Evolutionary conservation across 2,329 filamentous ascomycete genomes (phyloP), one percentile per base, ranked within the genome.

Genomic region (Simplicillium sp.): DNA sequence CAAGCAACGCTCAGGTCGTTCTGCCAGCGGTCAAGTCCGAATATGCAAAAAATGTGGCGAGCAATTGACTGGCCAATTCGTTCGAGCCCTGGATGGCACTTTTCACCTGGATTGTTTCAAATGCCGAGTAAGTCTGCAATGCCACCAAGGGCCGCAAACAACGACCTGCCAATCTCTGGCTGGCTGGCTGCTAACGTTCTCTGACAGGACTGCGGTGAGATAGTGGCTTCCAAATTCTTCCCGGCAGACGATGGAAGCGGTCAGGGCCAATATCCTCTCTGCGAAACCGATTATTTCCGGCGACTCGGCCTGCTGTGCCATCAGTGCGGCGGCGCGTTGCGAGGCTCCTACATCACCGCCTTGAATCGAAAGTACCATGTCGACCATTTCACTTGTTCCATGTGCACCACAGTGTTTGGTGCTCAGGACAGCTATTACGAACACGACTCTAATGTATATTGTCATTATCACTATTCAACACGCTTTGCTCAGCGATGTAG

Each of bases 361-460:
- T 75, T 98, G 40, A 92, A 98, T 52, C 86, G 87, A 54, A 98
- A 98, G 67, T 98, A 98, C 62, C 92, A 96, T 63, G 94, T 98
- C 50, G 90, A 97, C 61, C 92, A 98, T 65, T 98, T 98, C 57
- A 98, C 92, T 31, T 98, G 92, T 65, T 97, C 89, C 11, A 80
- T 96, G 28, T 98, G 92, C 58, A 85, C 89, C 4, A 97, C 92
- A 2, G 84, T 97, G n/a, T 98, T 98, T 58, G 92, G 92, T 39
- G 92, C 92, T 7, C 87, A 94, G 55, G 92, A 98, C 68, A 96
- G 89, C 60, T 98, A 98, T 62, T 98, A 98, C 64, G 92, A 98
- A 62, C 92, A 98, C 56, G 89, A 96, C 54, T 84, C 87, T 48
- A 84, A 87, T 53, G 92, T 98, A 18, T 98, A 95, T 62, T 98